Conservation (phyloP, 805 yeast species). For the Candida pini region DNA sequence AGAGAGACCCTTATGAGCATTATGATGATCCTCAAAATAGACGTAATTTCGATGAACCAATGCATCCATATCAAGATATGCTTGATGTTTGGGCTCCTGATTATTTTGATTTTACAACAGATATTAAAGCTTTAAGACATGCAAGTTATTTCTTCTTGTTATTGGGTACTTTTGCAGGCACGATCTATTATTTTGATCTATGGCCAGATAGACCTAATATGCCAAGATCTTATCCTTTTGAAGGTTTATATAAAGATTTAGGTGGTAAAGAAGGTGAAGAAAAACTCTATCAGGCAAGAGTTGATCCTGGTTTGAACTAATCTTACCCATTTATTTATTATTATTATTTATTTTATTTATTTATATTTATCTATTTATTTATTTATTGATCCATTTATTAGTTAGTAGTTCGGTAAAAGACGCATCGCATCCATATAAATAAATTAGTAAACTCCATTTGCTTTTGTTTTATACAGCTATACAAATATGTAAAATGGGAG, state of each 20-base stretch:
- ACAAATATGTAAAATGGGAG: background rate
- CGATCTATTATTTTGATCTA: conserved; percentile 45
- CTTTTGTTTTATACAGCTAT: background rate
- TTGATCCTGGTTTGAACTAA: conserved; percentile 28
- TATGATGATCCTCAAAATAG: conserved; percentile 80
- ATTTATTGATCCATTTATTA: background rate
- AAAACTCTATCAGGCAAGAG: conserved; percentile 37
- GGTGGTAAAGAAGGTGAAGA: conserved; percentile 55
- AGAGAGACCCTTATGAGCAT: conserved; percentile 63
- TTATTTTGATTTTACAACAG: conserved; percentile 53
- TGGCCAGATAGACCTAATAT: conserved; percentile 67
- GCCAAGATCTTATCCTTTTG: conserved; percentile 70
- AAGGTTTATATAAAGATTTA: conserved; percentile 67
- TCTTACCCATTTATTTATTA: conserved; percentile 3
- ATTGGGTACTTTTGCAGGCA: conserved; percentile 34
- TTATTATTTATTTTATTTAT: conserved; percentile 5
- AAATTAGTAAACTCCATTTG: background rate
- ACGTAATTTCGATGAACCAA: conserved; percentile 69
- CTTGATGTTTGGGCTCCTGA: conserved; percentile 88
- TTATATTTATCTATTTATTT: conserved; percentile 3
- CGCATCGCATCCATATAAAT: background rate
- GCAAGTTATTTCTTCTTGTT: conserved; percentile 53
- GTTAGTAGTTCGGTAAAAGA: background rate
- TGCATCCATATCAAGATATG: conserved; percentile 66
- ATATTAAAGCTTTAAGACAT: conserved; percentile 55